Base-by-base conservation (phyloP, 1,284 basidiomycete species). In the Ustilago xerochloae region DNA sequence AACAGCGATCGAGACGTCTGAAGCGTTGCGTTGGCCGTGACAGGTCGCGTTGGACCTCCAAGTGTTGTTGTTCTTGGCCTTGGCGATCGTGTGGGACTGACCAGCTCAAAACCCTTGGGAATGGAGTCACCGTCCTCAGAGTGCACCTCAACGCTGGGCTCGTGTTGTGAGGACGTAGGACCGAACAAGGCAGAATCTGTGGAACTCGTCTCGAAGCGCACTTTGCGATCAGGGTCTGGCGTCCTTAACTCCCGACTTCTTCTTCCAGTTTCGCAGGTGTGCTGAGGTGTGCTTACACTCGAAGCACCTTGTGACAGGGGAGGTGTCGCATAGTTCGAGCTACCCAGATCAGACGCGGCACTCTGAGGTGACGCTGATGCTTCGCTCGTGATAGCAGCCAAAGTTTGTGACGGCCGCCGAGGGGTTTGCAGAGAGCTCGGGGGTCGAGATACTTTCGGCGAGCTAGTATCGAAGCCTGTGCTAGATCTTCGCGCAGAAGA, bases 91-190 rank as follows among this genome's bases (percentile, higher is more conserved):
- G 35, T 45, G 15, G 60, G 56, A 45, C 56, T 60, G 13, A 69
- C 66, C 8, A 69, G 52, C 52, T 69, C 66, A 45, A 69, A 69
- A 0, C 66, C 66, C 26, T 63, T 60, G 8, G 56, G 66, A 15
- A 69, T 5, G 5, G 57, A 13, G 16, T 51, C 52, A 4, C 22
- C 35, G 9, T 15, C 30, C 7, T 24, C 36, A 0, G 22, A 13
- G 0, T 54, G 36, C 20, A n/a, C 30, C 16, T 43, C 48, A 4
- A 13, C 26, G 28, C 43, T 56, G 36, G 51, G 5, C 4, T 49
- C 36, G 13, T 28, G 26, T 20, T 47, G 49, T 8, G 32, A 43
- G n/a, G 50, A 38, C 13, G 41, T 39, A 8, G 61, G 18, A 22
- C 36, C 47, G 12, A 60, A 39, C 16, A 55, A 52, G 10, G n/a